Conservation (phyloP, 2,329 filamentous ascomycete species). For the Epichloe bromicola region DNA sequence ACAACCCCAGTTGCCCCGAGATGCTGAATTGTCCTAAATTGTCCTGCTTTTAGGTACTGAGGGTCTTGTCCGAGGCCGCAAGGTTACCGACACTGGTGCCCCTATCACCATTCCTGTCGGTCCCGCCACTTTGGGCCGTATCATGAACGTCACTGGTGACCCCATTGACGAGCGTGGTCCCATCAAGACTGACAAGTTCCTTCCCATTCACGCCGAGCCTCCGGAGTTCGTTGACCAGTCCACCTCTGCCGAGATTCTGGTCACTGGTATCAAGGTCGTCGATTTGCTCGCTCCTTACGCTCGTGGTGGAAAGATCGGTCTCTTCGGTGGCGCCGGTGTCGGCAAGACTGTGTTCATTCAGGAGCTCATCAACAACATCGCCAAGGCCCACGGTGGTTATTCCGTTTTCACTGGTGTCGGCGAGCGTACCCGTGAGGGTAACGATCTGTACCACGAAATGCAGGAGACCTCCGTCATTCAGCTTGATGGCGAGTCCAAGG, state of each 20-base stretch:
- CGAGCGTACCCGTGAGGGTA: constrained; percentile 99
- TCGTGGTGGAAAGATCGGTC: constrained; percentile 99
- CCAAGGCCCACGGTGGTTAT: constrained; percentile 99
- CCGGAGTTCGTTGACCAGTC: constrained; percentile 92
- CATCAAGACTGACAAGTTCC: constrained; percentile 80
- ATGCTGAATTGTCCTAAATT: constrained; percentile 3
- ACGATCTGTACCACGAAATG: constrained; percentile 99
- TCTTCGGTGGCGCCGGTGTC: constrained; percentile 99
- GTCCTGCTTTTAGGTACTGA: constrained; percentile 61
- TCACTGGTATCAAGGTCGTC: constrained; percentile 99
- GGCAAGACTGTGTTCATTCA: constrained; percentile 99
- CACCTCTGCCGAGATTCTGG: constrained; percentile 88
- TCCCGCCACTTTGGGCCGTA: constrained; percentile 85
- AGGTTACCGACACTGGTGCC: constrained; percentile 75
- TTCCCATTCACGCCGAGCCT: constrained; percentile 88
- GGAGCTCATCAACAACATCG: constrained; percentile 99
- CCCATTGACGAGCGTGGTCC: constrained; percentile 99
- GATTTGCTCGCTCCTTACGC: constrained; percentile 97
- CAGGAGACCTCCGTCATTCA: constrained; percentile 99
- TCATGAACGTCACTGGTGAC: constrained; percentile 99
- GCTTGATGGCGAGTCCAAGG: constrained; percentile 98
- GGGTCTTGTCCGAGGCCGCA: constrained; percentile 90
- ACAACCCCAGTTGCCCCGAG: neutral
- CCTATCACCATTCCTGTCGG: constrained; percentile 97
- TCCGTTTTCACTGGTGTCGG: constrained; percentile 99